Evolutionary conservation across 495 filamentous ascomycete species (phyloP), one percentile per base, ranked within the genome.

Genomic region (Cairneyella variabilis): DNA sequence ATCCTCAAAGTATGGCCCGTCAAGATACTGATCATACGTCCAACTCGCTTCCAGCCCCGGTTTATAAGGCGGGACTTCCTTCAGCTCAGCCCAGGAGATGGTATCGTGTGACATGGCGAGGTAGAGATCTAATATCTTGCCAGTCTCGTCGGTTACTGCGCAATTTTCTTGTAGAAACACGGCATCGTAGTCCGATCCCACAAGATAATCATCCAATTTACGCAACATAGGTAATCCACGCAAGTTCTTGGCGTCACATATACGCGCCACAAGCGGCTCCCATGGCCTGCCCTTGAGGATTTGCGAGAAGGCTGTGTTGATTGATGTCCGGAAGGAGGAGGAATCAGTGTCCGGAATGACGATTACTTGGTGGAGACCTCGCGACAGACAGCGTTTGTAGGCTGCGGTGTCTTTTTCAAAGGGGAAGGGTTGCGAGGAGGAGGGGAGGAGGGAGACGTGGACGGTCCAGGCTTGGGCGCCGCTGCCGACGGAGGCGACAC

Each of bases 401-500:
- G 76, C 76, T 42, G 70, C 74, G 30, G 77, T 81, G 54, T 78
- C 76, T 64, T 77, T 75, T 67, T 81, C 77, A 63, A 81, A 81
- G 7, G 77, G 77, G 60, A 81, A 77, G 28, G 76, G 73, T 53
- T 76, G 72, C 39, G 61, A 65, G 14, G 67, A 70, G 51, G 71
- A 73, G 10, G 77, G 77, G 1, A 80, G 69, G 22, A 80, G 71
- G 18, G 76, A 78, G 36, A 80, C 69, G 57, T 80, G 77, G 21
- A 79, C 76, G 5, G 77, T 80, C 77, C 77, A 80, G 9, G 73
- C 62, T 34, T 68, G 49, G 8, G 60, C 39, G 18, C 36, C 53
- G 2, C 51, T 48, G 26, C 59, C 59, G 11, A 51, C 50, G 18
- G 59, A 56, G 22, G 54, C 47, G 25, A 59, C 53, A 22, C 49